Conservation (phyloP, 2,329 filamentous ascomycete species). For the Fusarium torulosum region DNA sequence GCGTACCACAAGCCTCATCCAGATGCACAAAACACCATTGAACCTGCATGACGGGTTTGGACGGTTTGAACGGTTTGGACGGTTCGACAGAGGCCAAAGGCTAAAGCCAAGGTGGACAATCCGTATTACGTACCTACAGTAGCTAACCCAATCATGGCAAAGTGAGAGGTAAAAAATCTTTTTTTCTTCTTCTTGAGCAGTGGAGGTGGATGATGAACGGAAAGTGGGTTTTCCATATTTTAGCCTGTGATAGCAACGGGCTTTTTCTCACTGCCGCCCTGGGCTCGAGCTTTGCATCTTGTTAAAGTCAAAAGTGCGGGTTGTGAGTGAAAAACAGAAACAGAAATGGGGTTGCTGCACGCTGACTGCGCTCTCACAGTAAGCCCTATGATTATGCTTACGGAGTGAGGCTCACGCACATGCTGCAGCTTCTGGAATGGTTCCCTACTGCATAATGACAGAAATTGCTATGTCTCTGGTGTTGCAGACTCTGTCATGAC, state of each 20-base stretch:
- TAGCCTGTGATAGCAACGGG: slow-evolving; percentile 26
- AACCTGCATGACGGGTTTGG: slow-evolving; percentile 29
- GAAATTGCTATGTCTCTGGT: slow-evolving; percentile 2
- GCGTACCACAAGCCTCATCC: slow-evolving; percentile 13
- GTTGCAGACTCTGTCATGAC: slow-evolving; percentile 31
- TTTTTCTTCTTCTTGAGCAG: slow-evolving; percentile 19
- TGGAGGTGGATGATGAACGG: slow-evolving; percentile 35
- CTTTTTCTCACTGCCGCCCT: slow-evolving; percentile 32
- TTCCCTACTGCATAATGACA: neutral
- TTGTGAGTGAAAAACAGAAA: neutral
- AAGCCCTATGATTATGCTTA: slow-evolving; percentile 3
- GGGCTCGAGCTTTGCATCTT: slow-evolving; percentile 28
- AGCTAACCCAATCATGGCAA: slow-evolving; percentile 30
- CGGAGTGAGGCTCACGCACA: slow-evolving; percentile 1
- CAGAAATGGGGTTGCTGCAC: neutral
- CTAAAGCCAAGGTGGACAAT: slow-evolving; percentile 11
- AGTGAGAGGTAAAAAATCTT: slow-evolving; percentile 35
- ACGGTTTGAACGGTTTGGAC: slow-evolving; percentile 27
- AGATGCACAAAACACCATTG: slow-evolving; percentile 12
- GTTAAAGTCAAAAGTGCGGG: slow-evolving; percentile 11
- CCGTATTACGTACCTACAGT: too few relatives aligned
- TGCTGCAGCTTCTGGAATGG: slow-evolving; percentile 24
- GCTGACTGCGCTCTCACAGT: slow-evolving; percentile 8
- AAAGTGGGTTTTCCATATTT: slow-evolving; percentile 37
- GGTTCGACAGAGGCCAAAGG: slow-evolving; percentile 25